Evolutionary conservation across 768 basidiomycete species (phyloP).

Genomic region (Clitopilus passeckerianus): DNA sequence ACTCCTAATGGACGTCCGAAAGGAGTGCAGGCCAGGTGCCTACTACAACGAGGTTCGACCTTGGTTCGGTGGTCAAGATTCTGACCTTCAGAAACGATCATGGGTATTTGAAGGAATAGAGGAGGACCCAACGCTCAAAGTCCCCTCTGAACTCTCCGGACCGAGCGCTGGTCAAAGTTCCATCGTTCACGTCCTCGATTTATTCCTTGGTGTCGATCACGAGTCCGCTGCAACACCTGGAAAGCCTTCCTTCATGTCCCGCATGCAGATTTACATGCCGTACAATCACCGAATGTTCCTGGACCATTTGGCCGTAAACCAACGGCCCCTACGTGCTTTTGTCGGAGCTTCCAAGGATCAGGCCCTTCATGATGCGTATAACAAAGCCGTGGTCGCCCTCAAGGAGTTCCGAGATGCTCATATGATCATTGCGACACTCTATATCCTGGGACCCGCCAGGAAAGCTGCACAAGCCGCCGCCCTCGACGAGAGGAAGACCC

Average conservation of each 20-base stretch:
- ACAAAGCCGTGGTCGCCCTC: constrained; percentile 56
- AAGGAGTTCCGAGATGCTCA: constrained; percentile 75
- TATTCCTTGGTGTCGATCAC: constrained; percentile 67
- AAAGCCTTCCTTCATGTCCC: constrained; percentile 47
- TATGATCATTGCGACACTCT: constrained; percentile 68
- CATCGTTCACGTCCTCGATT: constrained; percentile 67
- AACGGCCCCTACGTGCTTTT: constrained; percentile 56
- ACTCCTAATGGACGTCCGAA: constrained; percentile 59
- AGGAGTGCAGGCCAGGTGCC: constrained; percentile 65
- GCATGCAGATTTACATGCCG: constrained; percentile 85
- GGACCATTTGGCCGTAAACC: constrained; percentile 54
- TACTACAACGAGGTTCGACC: constrained; percentile 75
- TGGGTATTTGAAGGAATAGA: constrained; percentile 64
- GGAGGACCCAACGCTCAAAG: constrained; percentile 32
- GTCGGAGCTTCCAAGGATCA: constrained; percentile 27
- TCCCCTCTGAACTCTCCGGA: constrained; percentile 60
- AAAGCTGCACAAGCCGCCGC: constrained; percentile 16
- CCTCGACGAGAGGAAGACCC: constrained; percentile 9
- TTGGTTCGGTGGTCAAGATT: constrained; percentile 76
- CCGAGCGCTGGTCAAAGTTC: constrained; percentile 83
- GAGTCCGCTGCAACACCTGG: constrained; percentile 16
- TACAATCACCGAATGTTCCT: constrained; percentile 76
- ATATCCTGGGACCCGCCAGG: constrained; percentile 71
- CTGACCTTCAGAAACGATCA: constrained; percentile 29
- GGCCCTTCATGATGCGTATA: constrained; percentile 50